These are phyloP conservation scores for Pinus albicaulis DNA, from an alignment of 75 land plant genomes.

Conservation along the genomic window DNA sequence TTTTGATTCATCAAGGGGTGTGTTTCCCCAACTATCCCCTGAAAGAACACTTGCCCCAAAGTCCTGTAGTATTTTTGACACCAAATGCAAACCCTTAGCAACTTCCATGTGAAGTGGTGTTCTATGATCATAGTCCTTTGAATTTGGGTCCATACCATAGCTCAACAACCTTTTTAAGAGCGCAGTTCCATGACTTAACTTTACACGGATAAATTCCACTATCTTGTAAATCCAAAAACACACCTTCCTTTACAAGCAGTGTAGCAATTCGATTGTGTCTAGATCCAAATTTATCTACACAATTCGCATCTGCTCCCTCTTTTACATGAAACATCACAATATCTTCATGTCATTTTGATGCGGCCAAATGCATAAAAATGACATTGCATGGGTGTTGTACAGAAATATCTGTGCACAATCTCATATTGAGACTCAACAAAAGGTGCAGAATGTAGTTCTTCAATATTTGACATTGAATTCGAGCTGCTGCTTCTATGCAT, in stretches of 20 bases:
- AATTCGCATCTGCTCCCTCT: conserved; percentile 50
- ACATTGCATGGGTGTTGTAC: no score
- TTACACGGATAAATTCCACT: conserved; percentile 65
- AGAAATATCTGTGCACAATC: no score
- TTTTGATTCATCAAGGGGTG: conserved; percentile 1
- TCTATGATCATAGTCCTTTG: conserved; percentile 27
- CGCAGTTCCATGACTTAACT: conserved; percentile 29
- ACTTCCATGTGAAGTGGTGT: conserved; percentile 53
- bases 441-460: no score
- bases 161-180: conserved; percentile 26
- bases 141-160: conserved; percentile 39
- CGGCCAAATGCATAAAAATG: conserved; percentile 69
- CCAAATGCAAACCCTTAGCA: conserved; percentile 31
- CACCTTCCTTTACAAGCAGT: conserved; percentile 33
- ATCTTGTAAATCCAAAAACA: conserved; percentile 37
- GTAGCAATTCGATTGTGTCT: conserved; percentile 63
- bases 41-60: conserved; percentile 39
- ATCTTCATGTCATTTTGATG: conserved; percentile 43
- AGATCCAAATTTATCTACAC: conserved; percentile 63
- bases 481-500: no score
- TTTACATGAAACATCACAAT: conserved; percentile 39
- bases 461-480: no score
- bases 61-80: conserved; percentile 22
- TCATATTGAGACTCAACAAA: no score
- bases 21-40: conserved; percentile 35